Conservation (phyloP, 345 rosid genomes). For the Eucalyptus microcorys region DNA sequence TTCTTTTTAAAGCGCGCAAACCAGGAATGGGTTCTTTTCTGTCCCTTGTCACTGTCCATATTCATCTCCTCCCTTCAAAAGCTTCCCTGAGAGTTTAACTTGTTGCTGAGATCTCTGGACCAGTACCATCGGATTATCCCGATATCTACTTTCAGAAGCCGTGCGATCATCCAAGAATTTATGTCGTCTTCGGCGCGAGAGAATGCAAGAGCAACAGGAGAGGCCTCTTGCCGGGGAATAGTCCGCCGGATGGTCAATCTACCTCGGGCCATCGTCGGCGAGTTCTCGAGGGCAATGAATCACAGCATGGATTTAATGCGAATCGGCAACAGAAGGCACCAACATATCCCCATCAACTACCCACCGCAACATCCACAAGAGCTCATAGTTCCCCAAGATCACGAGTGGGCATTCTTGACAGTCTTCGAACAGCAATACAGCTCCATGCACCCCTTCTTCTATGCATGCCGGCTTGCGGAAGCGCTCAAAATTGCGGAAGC, state of each 20-base stretch:
- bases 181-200: slow-evolving; percentile 13
- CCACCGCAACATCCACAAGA: slow-evolving; percentile 6
- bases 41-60: not conserved
- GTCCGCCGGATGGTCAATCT: slow-evolving; percentile 38
- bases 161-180: not conserved
- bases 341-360: slow-evolving; percentile 1
- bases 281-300: slow-evolving; percentile 30
- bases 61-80: not conserved
- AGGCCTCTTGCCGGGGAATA: slow-evolving; percentile 15
- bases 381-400: slow-evolving; percentile 8
- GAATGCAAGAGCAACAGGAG: slow-evolving; percentile 5
- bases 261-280: slow-evolving; percentile 30
- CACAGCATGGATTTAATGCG: slow-evolving; percentile 9
- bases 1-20: not conserved
- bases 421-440: slow-evolving; percentile 43
- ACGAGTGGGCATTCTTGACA: slow-evolving; percentile 30
- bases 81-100: not conserved
- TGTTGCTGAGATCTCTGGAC: not conserved
- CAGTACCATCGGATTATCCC: not conserved
- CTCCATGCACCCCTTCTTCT: slow-evolving; percentile 38
- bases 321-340: slow-evolving; percentile 20
- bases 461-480: slow-evolving; percentile 26
- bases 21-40: not conserved
- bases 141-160: not conserved
- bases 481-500: slow-evolving; percentile 38